Base-by-base conservation (phyloP, 2,329 filamentous ascomycete species). In the Exophiala xenobiotica region DNA sequence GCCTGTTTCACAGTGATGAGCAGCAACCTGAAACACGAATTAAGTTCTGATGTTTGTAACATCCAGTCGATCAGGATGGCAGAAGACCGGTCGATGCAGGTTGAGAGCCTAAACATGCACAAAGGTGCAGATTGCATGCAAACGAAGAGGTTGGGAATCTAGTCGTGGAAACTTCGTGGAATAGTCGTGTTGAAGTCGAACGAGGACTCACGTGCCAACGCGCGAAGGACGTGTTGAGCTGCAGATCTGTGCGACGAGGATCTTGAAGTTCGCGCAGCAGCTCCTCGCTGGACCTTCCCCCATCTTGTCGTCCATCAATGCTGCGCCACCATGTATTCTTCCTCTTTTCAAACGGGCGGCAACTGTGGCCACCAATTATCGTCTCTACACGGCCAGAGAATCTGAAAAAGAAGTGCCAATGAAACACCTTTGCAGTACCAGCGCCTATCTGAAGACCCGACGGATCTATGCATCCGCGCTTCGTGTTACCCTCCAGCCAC, bases 1-100 rank as follows among this genome's bases (percentile, higher is more conserved):
- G 46, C 50, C 55, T 50, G 45, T 56, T 53, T 58, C 46, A 44
- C 42, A 44, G 16, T 29, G 20, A 29, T 23, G 12, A 16, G 19
- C 29, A 35, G 27, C 35, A 53, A 54, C 20, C 44, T 60, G 58
- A 60, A 60, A 60, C 58, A 42, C 29, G n/a, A 40, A 42, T 26
- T 38, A 33, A 31, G 31, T 26, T 41, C 33, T 8, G 29, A 40
- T 14, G 46, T 27, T 27, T 19, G 31, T 42, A 26, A 27, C 43
- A 42, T 26, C 52, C 52, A 58, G 46, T 53, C 26, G 44, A 20
- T 23, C 35, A 11, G n/a, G 26, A 14, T 22, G 12, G 42, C 24
- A 35, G 40, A 29, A 24, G 22, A 41, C 46, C 8, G 33, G 20
- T 26, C 14, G 23, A 44, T 37, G 46, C 51, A 49, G 37, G 29